These are phyloP conservation scores for Leccinellum albellum DNA, from an alignment of 768 basidiomycete genomes.

Conservation along the genomic window DNA sequence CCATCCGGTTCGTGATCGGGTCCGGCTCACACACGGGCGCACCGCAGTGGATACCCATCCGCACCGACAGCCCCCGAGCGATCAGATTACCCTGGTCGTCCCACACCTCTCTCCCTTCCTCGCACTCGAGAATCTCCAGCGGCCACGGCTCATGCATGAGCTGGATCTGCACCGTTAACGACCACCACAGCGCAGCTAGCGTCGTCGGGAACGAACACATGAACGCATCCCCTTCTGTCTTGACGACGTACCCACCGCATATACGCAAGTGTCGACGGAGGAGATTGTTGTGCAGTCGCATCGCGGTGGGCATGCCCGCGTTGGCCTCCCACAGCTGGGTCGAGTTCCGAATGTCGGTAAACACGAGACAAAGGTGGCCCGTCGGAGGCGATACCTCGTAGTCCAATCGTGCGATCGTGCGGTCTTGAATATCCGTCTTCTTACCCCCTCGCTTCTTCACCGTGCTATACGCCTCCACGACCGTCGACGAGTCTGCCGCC, in stretches of 20 bases:
- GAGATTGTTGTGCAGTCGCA: conserved; percentile 83
- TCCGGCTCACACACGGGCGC: conserved; percentile 86
- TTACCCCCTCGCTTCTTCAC: conserved; percentile 35
- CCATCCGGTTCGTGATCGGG: conserved; percentile 91
- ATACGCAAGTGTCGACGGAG: conserved; percentile 81
- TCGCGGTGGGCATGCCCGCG: conserved; percentile 91
- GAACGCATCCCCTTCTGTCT: conserved; percentile 99
- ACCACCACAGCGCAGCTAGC: conserved; percentile 86
- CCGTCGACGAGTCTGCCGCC: conserved; percentile 30
- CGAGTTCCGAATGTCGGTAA: conserved; percentile 97
- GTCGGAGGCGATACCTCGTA: conserved; percentile 79
- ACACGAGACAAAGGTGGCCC: conserved; percentile 89
- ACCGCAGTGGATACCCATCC: conserved; percentile 98
- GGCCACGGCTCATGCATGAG: conserved; percentile 87
- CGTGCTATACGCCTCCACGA: conserved; percentile 32
- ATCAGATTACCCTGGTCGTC: conserved; percentile 67
- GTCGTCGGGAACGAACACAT: conserved; percentile 96
- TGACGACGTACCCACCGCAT: conserved; percentile 97
- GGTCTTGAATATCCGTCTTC: conserved; percentile 52
- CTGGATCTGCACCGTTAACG: conserved; percentile 78
- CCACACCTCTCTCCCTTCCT: conserved; percentile 79
- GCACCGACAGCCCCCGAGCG: conserved; percentile 84
- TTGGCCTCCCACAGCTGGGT: conserved; percentile 96
- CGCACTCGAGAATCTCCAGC: conserved; percentile 85
- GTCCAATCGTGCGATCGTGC: conserved; percentile 58